Evolutionary conservation across 371 early-diverging fungal genomes (phyloP).

Genomic region (Polyrhizophydium stewartii): DNA sequence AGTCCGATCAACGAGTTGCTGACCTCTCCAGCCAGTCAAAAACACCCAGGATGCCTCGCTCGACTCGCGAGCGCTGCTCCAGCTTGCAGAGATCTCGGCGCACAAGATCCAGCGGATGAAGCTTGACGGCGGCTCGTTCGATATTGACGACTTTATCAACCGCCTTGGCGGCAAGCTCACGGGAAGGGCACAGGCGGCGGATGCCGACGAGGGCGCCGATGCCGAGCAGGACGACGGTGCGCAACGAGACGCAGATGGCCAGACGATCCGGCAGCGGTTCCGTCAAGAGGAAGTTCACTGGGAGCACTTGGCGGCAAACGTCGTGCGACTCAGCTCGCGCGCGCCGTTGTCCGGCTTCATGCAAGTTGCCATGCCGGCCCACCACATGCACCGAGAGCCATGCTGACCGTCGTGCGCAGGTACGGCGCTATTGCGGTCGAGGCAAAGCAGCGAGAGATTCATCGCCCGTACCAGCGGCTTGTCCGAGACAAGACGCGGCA

Average conservation of each 20-base stretch:
- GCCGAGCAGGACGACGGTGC: constrained; percentile 15
- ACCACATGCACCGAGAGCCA: too few species aligned
- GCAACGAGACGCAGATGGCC: background rate
- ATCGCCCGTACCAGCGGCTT: constrained; percentile 13
- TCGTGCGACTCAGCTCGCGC: background rate
- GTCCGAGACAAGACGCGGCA: constrained; percentile 17
- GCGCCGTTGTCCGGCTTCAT: background rate
- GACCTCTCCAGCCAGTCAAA: constrained; percentile 14
- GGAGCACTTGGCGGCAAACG: background rate
- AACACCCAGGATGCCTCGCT: constrained; percentile 81
- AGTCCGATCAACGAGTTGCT: background rate
- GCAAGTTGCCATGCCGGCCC: background rate
- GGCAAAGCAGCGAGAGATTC: constrained; percentile 19
- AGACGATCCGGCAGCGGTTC: constrained; percentile 55
- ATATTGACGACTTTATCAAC: constrained; percentile 19
- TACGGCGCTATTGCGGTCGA: constrained; percentile 22
- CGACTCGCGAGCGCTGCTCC: constrained; percentile 71
- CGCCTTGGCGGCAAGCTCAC: constrained; percentile 5
- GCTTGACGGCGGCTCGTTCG: constrained; percentile 56
- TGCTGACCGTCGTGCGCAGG: constrained; percentile 11
- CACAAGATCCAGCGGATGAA: constrained; percentile 73
- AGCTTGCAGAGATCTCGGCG: constrained; percentile 69
- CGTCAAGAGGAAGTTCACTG: too few species aligned
- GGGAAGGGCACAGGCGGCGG: background rate
- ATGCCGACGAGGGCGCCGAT: background rate